phyloP scores from a whole-genome alignment of 78 protist genomes.

The Guillardia theta region DNA sequence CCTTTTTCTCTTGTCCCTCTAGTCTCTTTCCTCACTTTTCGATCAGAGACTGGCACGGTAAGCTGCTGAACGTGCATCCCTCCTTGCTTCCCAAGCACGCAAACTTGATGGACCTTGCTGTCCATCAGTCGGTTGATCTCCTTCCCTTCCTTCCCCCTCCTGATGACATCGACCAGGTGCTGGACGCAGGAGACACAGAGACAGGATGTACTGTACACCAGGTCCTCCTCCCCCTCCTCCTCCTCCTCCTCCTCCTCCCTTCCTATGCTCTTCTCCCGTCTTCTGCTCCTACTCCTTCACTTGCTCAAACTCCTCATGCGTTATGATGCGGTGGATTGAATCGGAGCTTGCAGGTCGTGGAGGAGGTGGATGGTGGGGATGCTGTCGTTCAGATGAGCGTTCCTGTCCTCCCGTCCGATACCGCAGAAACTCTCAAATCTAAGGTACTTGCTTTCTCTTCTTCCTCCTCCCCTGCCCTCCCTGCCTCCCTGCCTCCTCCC shows the following conservation, averaged over 20 bases:
- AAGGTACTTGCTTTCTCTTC: not conserved
- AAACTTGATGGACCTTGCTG: slow-evolving; percentile 41
- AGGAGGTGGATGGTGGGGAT: not conserved
- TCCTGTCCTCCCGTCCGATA: not conserved
- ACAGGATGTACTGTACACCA: slow-evolving; percentile 42
- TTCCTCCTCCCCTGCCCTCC: not conserved
- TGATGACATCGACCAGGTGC: not conserved
- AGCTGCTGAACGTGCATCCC: slow-evolving; percentile 31
- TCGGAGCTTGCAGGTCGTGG: not conserved
- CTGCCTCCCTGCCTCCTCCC: not conserved
- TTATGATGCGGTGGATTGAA: not conserved
- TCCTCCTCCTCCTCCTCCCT: not conserved
- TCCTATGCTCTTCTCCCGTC: not conserved
- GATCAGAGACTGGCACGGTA: not conserved
- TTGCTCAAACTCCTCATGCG: not conserved
- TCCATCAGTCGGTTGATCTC: not conserved
- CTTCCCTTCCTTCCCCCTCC: not conserved
- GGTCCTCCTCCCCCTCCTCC: not conserved
- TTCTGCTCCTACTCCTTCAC: not conserved
- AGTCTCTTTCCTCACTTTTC: not conserved
- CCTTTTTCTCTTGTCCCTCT: not conserved
- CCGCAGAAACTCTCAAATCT: not conserved
- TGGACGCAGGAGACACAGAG: slow-evolving; percentile 22
- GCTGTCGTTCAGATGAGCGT: not conserved
- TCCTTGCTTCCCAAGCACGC: slow-evolving; percentile 33